Evolutionary conservation across 2,329 filamentous ascomycete genomes (phyloP).

Genomic region (Exophiala viscosa): DNA sequence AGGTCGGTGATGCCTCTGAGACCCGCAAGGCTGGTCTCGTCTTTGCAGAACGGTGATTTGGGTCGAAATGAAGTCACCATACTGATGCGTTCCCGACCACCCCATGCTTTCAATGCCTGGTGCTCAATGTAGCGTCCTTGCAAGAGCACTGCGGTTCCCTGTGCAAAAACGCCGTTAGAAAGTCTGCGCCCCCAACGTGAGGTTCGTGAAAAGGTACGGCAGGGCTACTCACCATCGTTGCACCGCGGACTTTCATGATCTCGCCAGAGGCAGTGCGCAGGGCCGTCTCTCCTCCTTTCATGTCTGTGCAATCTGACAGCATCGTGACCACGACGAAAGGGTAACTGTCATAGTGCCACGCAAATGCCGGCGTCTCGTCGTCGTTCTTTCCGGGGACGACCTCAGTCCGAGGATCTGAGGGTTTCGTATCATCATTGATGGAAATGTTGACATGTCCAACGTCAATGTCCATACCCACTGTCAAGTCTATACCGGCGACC

Average conservation of each 20-base stretch:
- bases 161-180: background rate
- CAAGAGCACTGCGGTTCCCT: slow-evolving; percentile 62
- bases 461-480: slow-evolving; percentile 55
- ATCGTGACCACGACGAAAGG: slow-evolving; percentile 27
- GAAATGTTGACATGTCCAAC: slow-evolving; percentile 57
- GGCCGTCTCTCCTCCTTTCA: slow-evolving; percentile 36
- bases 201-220: background rate
- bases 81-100: slow-evolving; percentile 58
- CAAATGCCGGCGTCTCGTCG: slow-evolving; percentile 34
- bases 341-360: slow-evolving; percentile 44
- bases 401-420: slow-evolving; percentile 11
- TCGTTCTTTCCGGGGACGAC: slow-evolving; percentile 3
- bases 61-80: slow-evolving; percentile 65
- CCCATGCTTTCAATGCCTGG: slow-evolving; percentile 56
- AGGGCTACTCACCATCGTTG: slow-evolving; percentile 12
- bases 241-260: slow-evolving; percentile 41
- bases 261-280: slow-evolving; percentile 45
- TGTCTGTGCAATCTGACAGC: slow-evolving; percentile 39
- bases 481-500: slow-evolving; percentile 55
- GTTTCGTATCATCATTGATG: slow-evolving; percentile 30
- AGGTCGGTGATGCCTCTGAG: slow-evolving; percentile 50
- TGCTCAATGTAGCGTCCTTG: slow-evolving; percentile 66
- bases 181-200: background rate
- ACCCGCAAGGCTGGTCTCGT: slow-evolving; percentile 50
- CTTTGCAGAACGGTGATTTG: slow-evolving; percentile 49